Evolutionary conservation across 1,139 yeast species (phyloP), one percentile per base, ranked within the genome.

Genomic region (Yamadazyma songkhlaensis): DNA sequence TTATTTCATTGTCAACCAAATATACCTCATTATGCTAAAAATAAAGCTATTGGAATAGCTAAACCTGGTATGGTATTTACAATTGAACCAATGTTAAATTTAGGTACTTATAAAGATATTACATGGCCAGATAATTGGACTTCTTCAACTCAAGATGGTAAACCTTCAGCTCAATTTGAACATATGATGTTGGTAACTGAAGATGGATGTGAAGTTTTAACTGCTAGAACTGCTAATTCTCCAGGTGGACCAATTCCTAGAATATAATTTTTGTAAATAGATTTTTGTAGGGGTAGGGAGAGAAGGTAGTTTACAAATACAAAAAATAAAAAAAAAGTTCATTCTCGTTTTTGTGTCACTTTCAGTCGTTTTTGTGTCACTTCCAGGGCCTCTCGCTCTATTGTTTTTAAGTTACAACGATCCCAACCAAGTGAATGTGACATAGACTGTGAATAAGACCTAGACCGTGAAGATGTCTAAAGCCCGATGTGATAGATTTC

Each of bases 41-140:
- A 90, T 67, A 92, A 92, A 67, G 89, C 96, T 6, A 75, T 90
- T 33, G 99, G 98, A 40, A 81, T 87, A 37, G 90, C 94, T 64
- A 88, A 88, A 58, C 90, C 96, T 13, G 99, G 99, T 14, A 86
- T 90, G 84, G 90, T 88, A 11, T 94, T 94, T 67, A 94, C 99
- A 14, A 89, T 94, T 42, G 99, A 94, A 64, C 99, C 99, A 32
- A 94, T 94, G 99, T 77, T 94, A 51, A 85, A 88, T 55, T 69
- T 83, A 47, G 98, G 98, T n/a, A 68, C 84, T 1, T 83, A 79
- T 66, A 78, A 78, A 53, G 98, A 90, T 60, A 64, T 76, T 42
- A 72, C 81, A 37, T 94, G 99, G 99, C 98, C 98, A 1, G 99
- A 94, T 60, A 86, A 87, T 62, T 94, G 99, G 99, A 94, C 99